Base-by-base conservation (phyloP, 495 filamentous ascomycete species). In the Annulohypoxylon stygium region DNA sequence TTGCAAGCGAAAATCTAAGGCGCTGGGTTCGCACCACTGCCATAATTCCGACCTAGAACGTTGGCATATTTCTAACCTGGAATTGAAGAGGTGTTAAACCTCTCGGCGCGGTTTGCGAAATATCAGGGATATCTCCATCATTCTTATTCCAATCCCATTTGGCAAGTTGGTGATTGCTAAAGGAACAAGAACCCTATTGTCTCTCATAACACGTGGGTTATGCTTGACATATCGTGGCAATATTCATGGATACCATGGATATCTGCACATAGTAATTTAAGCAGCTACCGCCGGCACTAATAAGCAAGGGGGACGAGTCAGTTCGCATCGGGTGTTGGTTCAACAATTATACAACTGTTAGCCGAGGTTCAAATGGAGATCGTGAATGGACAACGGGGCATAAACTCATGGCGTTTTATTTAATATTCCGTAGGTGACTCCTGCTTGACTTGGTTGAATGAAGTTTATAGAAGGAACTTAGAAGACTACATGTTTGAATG, bases 201-300 rank as follows among this genome's bases (percentile, higher is more conserved):
- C 26, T 58, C 18, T 58, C 23, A 39, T 58, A 58, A 18, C 34
- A 58, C 54, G 54, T 39, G 54, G 54, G 34, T 58, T 37, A 39
- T 39, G 54, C 30, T 14, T 33, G 50, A 12, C 50, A 54, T 33
- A 54, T 54, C 23, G 8, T 26, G 23, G 48, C 12, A 8, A 6
- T 14, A 9, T 20, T 18, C 16, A 50, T 50, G 16, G 14, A n/a
- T 16, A 26, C 47, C 16, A 50, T 50, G 16, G 14, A n/a, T 16
- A 26, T 23, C 11, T 51, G 23, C 12, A 51, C 10, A 51, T 5
- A 7, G 7, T 26, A 47, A 11, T 2, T 14, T 36, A 36, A 9
- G 25, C 8, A 57, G 33, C 25, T 4, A 57, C 25, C 20, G 33
- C 54, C 33, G 33, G 33, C 54, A 39, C 54, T 58, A 58, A 30